Conservation (phyloP, 1,284 basidiomycete genomes). For the Cryptococcus hybrid region DNA sequence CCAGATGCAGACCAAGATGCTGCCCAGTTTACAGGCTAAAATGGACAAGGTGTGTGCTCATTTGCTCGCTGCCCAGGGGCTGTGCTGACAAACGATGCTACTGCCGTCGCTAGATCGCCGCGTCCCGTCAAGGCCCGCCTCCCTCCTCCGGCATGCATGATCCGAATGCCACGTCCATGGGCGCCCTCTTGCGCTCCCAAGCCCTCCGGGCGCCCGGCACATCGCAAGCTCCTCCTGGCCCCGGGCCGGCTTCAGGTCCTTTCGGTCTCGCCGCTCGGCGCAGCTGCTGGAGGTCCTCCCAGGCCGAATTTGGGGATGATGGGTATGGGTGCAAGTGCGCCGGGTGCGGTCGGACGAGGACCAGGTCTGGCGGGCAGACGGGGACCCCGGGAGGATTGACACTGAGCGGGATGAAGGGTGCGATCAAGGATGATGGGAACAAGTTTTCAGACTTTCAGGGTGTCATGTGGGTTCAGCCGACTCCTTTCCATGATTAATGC, state of each 20-base stretch:
- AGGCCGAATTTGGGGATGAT: conserved; percentile 35
- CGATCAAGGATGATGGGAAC: conserved; percentile 25
- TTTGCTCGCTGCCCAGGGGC: background rate
- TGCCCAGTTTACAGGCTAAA: conserved; percentile 86
- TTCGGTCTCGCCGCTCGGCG: conserved; percentile 44
- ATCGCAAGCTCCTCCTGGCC: conserved; percentile 5
- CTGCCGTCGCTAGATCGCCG: conserved; percentile 19
- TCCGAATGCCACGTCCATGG: conserved; percentile 43
- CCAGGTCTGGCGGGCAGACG: conserved; percentile 35
- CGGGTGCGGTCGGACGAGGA: conserved; percentile 31
- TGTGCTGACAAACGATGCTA: background rate
- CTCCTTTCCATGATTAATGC: background rate
- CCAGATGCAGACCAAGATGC: conserved; percentile 55
- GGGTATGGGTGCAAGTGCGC: conserved; percentile 29
- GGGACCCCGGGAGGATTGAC: conserved; percentile 47
- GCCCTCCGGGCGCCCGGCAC: conserved; percentile 21
- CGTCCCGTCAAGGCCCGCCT: conserved; percentile 25
- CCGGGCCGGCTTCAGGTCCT: conserved; percentile 42
- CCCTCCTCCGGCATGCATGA: conserved; percentile 21
- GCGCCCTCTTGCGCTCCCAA: conserved; percentile 40
- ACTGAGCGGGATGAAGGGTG: conserved; percentile 43
- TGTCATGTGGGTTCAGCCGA: conserved; percentile 70
- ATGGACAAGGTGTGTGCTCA: conserved; percentile 61
- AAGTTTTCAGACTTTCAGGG: conserved; percentile 86
- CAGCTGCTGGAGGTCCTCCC: conserved; percentile 29